Evolutionary conservation across 306 rosid genomes (phyloP).

Genomic region (Rosa rugosa): DNA sequence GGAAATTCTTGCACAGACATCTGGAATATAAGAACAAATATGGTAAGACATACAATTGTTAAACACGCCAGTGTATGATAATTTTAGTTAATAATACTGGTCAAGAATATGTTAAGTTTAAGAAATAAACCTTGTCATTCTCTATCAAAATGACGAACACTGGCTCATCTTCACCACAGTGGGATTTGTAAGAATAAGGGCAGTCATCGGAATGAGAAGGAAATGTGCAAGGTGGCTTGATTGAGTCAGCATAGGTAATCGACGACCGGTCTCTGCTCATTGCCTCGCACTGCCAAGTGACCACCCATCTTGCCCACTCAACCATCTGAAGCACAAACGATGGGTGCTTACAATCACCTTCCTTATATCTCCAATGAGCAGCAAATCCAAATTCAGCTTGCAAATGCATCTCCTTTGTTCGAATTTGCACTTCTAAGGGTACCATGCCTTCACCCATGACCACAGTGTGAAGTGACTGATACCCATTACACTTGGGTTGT

Average conservation of each 20-base stretch:
- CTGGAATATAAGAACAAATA: slow-evolving; percentile 42
- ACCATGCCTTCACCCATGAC: slow-evolving; percentile 74
- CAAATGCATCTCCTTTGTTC: slow-evolving; percentile 91
- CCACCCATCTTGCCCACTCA: slow-evolving; percentile 99
- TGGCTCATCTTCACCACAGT: slow-evolving; percentile 69
- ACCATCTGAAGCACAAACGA: slow-evolving; percentile 97
- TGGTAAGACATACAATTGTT: not conserved
- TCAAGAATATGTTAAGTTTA: not conserved
- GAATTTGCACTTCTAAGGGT: slow-evolving; percentile 92
- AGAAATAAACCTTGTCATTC: slow-evolving; percentile 78
- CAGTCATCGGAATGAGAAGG: slow-evolving; percentile 84
- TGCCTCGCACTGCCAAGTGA: slow-evolving; percentile 97
- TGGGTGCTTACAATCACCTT: slow-evolving; percentile 85
- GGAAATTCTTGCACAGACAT: slow-evolving; percentile 95
- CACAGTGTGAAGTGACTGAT: slow-evolving; percentile 88
- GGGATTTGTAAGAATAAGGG: slow-evolving; percentile 70
- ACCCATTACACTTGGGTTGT: slow-evolving; percentile 89
- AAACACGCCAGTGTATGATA: too few relatives aligned
- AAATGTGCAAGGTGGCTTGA: slow-evolving; percentile 82
- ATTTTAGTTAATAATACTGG: not conserved
- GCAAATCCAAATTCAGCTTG: slow-evolving; percentile 98
- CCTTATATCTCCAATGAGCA: slow-evolving; percentile 99
- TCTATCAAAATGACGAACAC: slow-evolving; percentile 85
- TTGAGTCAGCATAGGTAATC: slow-evolving; percentile 44
- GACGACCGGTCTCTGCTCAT: slow-evolving; percentile 69